Evolutionary conservation across 345 rosid genomes (phyloP), one percentile per base, ranked within the genome.

Genomic region (Camelina neglecta): DNA sequence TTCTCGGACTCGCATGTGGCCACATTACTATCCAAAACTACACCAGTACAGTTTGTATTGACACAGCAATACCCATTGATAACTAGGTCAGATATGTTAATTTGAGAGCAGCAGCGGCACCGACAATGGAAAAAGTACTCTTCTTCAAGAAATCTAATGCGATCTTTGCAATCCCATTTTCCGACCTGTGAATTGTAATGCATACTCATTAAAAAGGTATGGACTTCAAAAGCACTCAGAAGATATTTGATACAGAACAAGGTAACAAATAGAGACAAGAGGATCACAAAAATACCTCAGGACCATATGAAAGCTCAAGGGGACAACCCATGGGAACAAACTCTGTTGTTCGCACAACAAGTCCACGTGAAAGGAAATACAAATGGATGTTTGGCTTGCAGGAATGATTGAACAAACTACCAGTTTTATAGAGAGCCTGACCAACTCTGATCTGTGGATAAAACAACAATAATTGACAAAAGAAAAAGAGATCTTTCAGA

Each of bases 231-330:
- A 24, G 47, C 23, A 49, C 57, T 7, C 63, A 49, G 2, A 23
- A 41, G 59, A 59, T 73, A 35, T 12, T 54, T 47, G 2, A 64
- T 50, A 53, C 58, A 50, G 3, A 33, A 6, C 16, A 11, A 26
- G 13, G 49, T 64, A 20, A 18, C 16, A 65, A 64, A 77, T 31
- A 18, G 47, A 71, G 62, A 71, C 57, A 55, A 67, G 53, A 44
- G 48, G 63, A 59, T 59, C 51, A 20, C 9, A 42, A 20, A 20
- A 60, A 57, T 76, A 88, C 94, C 93, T 89, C 93, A 75, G 97
- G 96, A 64, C 97, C 97, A 75, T 91, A 93, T 53, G 98, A 89
- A 65, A 93, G 79, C 85, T 93, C 97, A 72, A 93, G 83, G 75
- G 88, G 87, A 75, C 76, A 85, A 38, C 90, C 92, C 59, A 77